Evolutionary conservation across 345 rosid genomes (phyloP).

Genomic region (Linum tenue): DNA sequence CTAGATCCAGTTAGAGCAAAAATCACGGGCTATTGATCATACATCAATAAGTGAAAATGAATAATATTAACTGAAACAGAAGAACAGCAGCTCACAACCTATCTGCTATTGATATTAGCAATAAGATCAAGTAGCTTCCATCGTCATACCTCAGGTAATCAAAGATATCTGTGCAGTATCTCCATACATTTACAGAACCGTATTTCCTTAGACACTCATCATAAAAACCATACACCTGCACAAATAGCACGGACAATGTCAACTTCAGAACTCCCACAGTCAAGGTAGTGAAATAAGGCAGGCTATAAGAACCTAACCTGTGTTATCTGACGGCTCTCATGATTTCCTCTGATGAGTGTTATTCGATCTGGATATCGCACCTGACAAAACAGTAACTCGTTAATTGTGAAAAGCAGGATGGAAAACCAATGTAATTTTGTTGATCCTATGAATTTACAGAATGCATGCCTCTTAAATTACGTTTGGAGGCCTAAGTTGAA

Average conservation of each 20-base stretch:
- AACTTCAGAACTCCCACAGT: conserved; percentile 5
- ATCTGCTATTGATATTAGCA: neutral
- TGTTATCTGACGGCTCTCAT: conserved; percentile 96
- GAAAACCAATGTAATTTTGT: neutral
- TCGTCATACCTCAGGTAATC: conserved; percentile 77
- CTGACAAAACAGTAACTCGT: conserved; percentile 34
- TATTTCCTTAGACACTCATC: conserved; percentile 95
- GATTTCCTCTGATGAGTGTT: conserved; percentile 93
- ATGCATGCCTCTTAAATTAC: neutral
- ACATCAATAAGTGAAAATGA: no score
- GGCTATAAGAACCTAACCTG: conserved; percentile 42
- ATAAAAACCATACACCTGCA: conserved; percentile 91
- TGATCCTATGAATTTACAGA: neutral
- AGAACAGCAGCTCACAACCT: neutral
- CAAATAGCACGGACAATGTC: conserved; percentile 17
- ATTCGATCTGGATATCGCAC: conserved; percentile 96
- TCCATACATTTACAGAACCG: conserved; percentile 96
- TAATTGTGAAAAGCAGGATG: conserved; percentile 8
- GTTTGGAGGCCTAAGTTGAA: neutral
- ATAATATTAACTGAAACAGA: no score
- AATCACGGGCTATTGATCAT: no score
- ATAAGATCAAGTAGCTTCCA: neutral
- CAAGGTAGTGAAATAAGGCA: conserved; percentile 10
- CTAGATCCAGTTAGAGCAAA: no score
- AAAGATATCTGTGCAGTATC: conserved; percentile 95